These are phyloP conservation scores for Aspergillus ochraceoroseus DNA, from an alignment of 2,329 filamentous ascomycete genomes.

Conservation along the genomic window DNA sequence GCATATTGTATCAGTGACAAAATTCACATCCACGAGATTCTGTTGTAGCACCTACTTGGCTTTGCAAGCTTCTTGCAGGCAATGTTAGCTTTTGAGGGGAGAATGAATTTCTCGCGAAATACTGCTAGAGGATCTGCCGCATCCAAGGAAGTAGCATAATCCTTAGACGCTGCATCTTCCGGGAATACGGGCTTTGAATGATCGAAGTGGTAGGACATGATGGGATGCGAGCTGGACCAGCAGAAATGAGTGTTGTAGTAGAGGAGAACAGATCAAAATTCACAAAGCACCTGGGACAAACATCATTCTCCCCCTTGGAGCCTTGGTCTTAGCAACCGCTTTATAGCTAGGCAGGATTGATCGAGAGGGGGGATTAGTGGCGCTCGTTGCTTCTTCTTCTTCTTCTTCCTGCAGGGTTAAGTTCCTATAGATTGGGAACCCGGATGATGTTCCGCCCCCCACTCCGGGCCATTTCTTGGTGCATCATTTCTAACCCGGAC, in stretches of 20 bases:
- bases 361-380: no score
- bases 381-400: no score
- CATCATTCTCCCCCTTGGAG: no score
- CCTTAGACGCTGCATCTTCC: slow-evolving; percentile 29
- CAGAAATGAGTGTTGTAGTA: background rate
- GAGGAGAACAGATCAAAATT: background rate
- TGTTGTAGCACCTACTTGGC: slow-evolving; percentile 25
- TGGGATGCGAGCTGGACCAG: no score
- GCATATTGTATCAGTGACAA: slow-evolving; percentile 12
- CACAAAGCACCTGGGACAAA: background rate
- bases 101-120: slow-evolving; percentile 66
- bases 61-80: slow-evolving; percentile 56
- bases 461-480: background rate
- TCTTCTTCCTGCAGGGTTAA: no score
- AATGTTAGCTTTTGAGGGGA: slow-evolving; percentile 69
- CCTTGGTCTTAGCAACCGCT: no score
- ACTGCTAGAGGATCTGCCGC: slow-evolving; percentile 55
- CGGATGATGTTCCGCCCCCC: slow-evolving; percentile 27
- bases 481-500: slow-evolving; percentile 2
- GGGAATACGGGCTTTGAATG: slow-evolving; percentile 29
- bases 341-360: background rate
- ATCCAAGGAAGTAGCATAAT: slow-evolving; percentile 52
- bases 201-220: slow-evolving; percentile 14
- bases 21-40: background rate
- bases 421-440: background rate